Evolutionary conservation across 345 rosid species (phyloP).

Genomic region (Trapa bicornis): DNA sequence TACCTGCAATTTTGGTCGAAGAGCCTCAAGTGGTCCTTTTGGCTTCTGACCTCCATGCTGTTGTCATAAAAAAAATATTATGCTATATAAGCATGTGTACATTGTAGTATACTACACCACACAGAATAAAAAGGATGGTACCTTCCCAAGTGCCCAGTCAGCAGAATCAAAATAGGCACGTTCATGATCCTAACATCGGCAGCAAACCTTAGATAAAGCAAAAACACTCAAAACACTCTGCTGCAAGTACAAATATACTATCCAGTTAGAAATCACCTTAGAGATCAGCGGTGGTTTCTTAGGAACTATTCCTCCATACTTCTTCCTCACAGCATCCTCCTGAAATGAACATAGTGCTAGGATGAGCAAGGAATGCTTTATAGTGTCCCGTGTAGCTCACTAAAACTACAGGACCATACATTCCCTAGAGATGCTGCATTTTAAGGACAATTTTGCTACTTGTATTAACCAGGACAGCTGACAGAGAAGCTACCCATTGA

Average conservation of each 20-base stretch:
- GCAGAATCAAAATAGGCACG: conserved; percentile 98
- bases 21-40: conserved; percentile 98
- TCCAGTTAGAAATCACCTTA: conserved; percentile 36
- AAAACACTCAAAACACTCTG: conserved; percentile 1
- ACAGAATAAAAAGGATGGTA: conserved; percentile 12
- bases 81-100: neutral
- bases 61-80: conserved; percentile 6
- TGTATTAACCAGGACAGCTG: neutral
- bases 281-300: conserved; percentile 98
- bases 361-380: neutral
- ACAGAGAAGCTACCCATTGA: neutral
- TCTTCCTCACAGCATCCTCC: conserved; percentile 72
- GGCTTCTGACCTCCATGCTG: conserved; percentile 99
- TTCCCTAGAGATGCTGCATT: neutral
- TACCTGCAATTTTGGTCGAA: conserved; percentile 98
- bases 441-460: neutral
- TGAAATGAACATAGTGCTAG: conserved; percentile 10
- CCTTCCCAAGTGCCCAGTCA: conserved; percentile 99
- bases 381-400: neutral
- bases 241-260: neutral
- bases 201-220: conserved; percentile 7
- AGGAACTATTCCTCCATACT: conserved; percentile 90
- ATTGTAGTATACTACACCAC: neutral
- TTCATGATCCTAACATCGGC: conserved; percentile 69
- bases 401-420: neutral